These are phyloP conservation scores for Cryphonectria carpinicola DNA, from an alignment of 2,329 filamentous ascomycete genomes.

Conservation along the genomic window DNA sequence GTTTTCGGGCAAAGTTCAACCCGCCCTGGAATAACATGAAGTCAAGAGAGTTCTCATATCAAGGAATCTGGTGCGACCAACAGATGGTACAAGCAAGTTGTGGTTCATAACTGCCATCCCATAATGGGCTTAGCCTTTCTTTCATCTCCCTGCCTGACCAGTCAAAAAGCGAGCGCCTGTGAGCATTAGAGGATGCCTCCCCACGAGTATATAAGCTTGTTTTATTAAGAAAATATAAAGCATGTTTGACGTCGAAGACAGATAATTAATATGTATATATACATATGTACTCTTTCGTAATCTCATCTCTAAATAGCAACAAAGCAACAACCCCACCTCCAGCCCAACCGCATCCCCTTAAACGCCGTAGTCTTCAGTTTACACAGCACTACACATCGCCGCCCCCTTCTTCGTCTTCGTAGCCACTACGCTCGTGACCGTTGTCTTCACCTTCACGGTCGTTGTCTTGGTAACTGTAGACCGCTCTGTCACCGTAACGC, in stretches of 20 bases:
- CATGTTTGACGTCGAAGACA: not conserved
- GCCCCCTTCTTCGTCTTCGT: not conserved
- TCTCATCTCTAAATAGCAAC: not conserved
- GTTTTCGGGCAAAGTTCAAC: too few species aligned
- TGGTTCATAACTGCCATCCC: too few species aligned
- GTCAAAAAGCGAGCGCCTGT: too few species aligned
- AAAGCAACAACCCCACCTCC: not conserved
- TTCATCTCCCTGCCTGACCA: too few species aligned
- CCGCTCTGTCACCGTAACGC: not conserved
- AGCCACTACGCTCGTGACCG: not conserved
- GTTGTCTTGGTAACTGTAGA: conserved; percentile 5
- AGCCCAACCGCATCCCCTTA: not conserved
- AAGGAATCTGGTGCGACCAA: too few species aligned
- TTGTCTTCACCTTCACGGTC: not conserved
- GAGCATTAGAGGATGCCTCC: too few species aligned
- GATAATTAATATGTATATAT: not conserved
- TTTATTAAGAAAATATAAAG: not conserved
- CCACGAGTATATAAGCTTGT: not conserved
- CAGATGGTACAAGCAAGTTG: too few species aligned
- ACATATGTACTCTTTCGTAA: not conserved
- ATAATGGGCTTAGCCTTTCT: too few species aligned
- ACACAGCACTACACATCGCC: not conserved
- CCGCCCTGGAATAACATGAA: too few species aligned
- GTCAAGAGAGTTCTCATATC: too few species aligned
- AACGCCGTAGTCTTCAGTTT: not conserved